Base-by-base conservation (phyloP, 2,329 filamentous ascomycete species). In the Lachnellula suecica region DNA sequence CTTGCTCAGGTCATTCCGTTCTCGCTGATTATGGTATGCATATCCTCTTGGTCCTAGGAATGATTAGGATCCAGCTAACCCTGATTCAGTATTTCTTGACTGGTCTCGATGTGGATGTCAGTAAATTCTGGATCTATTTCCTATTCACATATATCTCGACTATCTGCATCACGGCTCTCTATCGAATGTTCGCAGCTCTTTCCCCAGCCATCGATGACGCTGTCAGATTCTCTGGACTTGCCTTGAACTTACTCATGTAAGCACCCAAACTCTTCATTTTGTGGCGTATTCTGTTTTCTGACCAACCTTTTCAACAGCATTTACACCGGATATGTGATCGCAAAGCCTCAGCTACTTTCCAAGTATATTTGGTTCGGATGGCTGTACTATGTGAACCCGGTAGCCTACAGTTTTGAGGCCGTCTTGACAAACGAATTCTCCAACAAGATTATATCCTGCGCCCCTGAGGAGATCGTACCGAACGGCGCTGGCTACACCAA, bases 321-420 rank as follows among this genome's bases (percentile, higher is more conserved):
- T 59, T 87, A 78, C 63, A 82, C 82, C 17, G 84, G 84, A 41
- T 88, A 87, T 63, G 81, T 84, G n/a, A 87, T 88, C 59, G 80
- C 82, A 0, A 85, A 85, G 63, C 78, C 81, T 11, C 77, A 79
- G 38, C 69, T 86, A n/a, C 68, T 85, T 1, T 57, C 67, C 23
- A 58, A 80, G 6, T 84, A 84, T 48, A 84, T 85, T 48, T 87
- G 83, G 83, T 85, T 86, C 55, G 83, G 83, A 25, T 86, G 77
- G 85, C 64, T 84, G 2, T 70, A 74, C 23, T 65, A 63, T 47
- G 25, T 65, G 34, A 78, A 78, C 42, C 77, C 77, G 0, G 63
- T 79, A 8, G 63, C 70, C 0, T 87, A 85, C 64, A 74, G 77
- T n/a, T 87, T 84, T 60, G 84, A 88, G 64, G 79, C 78, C 2